Evolutionary conservation across 2,329 filamentous ascomycete species (phyloP).

Genomic region (Fusarium kyushuense): DNA sequence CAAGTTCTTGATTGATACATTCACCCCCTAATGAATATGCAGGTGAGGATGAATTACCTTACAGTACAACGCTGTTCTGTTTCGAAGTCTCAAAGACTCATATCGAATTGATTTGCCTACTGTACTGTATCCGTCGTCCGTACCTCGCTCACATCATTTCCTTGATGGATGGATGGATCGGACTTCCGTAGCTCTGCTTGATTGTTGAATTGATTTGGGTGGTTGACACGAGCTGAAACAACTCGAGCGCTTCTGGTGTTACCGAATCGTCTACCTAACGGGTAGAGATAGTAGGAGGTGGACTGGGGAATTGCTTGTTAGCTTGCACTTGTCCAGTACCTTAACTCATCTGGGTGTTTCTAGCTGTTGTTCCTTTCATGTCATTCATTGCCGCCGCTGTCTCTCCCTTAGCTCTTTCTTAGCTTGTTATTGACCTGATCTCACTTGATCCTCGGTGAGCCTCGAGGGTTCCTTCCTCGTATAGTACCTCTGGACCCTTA

Average conservation of each 20-base stretch:
- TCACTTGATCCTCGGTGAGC: background rate
- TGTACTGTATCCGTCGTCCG: background rate
- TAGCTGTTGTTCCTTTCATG: slow-evolving; percentile 8
- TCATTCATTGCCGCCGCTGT: slow-evolving; percentile 45
- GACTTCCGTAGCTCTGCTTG: slow-evolving; percentile 3
- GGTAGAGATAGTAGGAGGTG: background rate
- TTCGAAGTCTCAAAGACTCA: slow-evolving; percentile 27
- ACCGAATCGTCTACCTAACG: slow-evolving; percentile 13
- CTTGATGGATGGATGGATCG: slow-evolving; percentile 1
- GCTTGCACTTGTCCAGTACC: slow-evolving; percentile 1
- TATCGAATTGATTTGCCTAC: slow-evolving; percentile 9
- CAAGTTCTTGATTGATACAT: slow-evolving; percentile 26
- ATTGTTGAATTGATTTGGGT: slow-evolving; percentile 5
- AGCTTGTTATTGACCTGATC: slow-evolving; percentile 18
- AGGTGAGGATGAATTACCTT: slow-evolving; percentile 16
- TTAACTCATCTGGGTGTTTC: slow-evolving; percentile 5
- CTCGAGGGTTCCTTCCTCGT: slow-evolving; percentile 7
- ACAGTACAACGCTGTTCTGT: slow-evolving; percentile 26
- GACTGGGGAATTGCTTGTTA: background rate
- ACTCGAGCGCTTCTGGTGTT: slow-evolving; percentile 35
- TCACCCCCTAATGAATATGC: slow-evolving; percentile 21
- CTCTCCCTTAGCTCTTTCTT: slow-evolving; percentile 35
- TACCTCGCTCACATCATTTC: slow-evolving; percentile 22
- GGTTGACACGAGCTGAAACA: slow-evolving; percentile 32
- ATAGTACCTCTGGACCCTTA: slow-evolving; percentile 3